These are phyloP conservation scores for Kuraishia hungarica DNA, from an alignment of 805 yeast genomes.

Conservation along the genomic window DNA sequence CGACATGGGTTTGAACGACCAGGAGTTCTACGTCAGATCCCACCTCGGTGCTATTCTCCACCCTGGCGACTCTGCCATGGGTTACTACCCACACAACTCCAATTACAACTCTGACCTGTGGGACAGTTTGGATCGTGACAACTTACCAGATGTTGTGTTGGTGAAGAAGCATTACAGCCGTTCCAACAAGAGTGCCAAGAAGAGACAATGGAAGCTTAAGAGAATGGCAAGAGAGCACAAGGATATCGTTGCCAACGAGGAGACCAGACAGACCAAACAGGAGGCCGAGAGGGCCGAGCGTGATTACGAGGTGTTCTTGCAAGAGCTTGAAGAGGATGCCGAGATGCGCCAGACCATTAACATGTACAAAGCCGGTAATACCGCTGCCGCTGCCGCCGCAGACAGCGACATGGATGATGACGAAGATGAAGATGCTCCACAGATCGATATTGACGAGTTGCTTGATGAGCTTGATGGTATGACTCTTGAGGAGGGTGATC, in stretches of 20 bases:
- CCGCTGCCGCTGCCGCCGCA: conserved; percentile 16
- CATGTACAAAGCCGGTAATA: conserved; percentile 60
- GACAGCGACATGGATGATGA: conserved; percentile 35
- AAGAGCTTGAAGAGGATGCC: conserved; percentile 93
- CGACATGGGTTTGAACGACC: conserved; percentile 83
- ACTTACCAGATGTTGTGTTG: conserved; percentile 75
- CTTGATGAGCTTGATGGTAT: conserved; percentile 92
- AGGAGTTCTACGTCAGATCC: conserved; percentile 74
- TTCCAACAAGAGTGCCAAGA: conserved; percentile 64
- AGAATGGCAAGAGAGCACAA: conserved; percentile 96
- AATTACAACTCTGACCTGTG: conserved; percentile 84
- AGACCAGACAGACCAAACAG: conserved; percentile 69
- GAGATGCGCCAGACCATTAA: conserved; percentile 90
- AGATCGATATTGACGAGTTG: conserved; percentile 82
- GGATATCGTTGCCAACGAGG: conserved; percentile 70
- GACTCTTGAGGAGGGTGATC: conserved; percentile 55
- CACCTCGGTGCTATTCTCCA: conserved; percentile 93
- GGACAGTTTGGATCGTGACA: conserved; percentile 57
- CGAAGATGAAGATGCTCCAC: conserved; percentile 80
- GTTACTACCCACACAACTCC: conserved; percentile 77
- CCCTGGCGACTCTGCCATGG: conserved; percentile 94
- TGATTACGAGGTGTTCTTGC: conserved; percentile 93
- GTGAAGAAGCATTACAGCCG: conserved; percentile 86
- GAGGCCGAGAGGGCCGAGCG: conserved; percentile 88
- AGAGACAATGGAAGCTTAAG: conserved; percentile 85